Evolutionary conservation across 345 rosid species (phyloP), one percentile per base, ranked within the genome.

Genomic region (Aethionema arabicum): DNA sequence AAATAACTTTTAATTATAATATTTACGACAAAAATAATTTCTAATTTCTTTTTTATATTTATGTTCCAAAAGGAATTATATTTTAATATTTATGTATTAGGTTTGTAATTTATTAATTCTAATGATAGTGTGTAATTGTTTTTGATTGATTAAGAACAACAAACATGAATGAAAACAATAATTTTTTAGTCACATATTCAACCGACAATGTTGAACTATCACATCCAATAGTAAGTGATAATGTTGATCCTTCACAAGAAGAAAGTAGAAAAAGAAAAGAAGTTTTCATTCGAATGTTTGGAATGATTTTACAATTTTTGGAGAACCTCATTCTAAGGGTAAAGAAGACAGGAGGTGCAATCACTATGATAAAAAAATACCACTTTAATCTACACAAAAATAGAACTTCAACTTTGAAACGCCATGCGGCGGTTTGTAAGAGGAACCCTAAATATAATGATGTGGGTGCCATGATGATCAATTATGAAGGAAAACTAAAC

Each of bases 151-250:
- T n/a, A n/a, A n/a, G n/a, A n/a, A n/a, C n/a, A n/a, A n/a, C n/a
- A n/a, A n/a, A 85, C 61, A 63, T 85, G 59, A 78, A 78, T 83
- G 91, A 40, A 40, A 8, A 40, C 11, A 11, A 40, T 40, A 12
- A 40, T 8, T 40, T 8, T 40, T 6, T 8, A 9, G n/a, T 9
- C 11, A 8, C 11, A 4, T 4, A 40, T 40, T 40, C 11, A 12
- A 12, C 9, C 11, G 13, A 40, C 11, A 12, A 40, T 5, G 13
- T 3, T 40, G 43, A 40, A 40, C 43, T 6, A 40, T 40, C 43
- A 3, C 43, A 11, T 4, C 43, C 3, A 8, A 0, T 12, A 40
- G 9, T 9, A 40, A 40, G 43, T 40, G 4, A 40, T 9, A 40
- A 40, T 40, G 0, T 0, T 40, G 0, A 7, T 40, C 11, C 13